A percentile compares a stretch with the other conserved stretches of the same genome.
These are phyloP conservation scores for Colletotrichum lindemuthianum DNA, from an alignment of 2,329 filamentous ascomycete genomes.

Conservation along the genomic window DNA sequence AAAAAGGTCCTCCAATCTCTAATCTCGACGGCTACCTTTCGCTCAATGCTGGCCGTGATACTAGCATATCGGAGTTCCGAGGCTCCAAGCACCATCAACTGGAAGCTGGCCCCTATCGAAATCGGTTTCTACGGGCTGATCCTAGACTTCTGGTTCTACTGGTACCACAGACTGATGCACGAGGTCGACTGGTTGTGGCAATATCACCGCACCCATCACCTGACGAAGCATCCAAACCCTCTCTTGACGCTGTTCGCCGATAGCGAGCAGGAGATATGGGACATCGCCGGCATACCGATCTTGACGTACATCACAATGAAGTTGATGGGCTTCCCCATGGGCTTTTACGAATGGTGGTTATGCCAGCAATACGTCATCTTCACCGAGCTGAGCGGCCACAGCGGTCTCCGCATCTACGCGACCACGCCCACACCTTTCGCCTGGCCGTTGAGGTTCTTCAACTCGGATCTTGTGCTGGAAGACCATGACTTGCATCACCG, in stretches of 20 bases:
- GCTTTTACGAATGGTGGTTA: constrained; percentile 59
- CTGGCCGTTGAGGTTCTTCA: constrained; percentile 46
- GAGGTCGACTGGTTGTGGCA: constrained; percentile 52
- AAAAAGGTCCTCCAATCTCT: constrained; percentile 46
- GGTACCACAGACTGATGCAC: constrained; percentile 55
- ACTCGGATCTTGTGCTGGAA: constrained; percentile 51
- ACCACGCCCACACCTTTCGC: constrained; percentile 47
- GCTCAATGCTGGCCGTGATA: constrained; percentile 47
- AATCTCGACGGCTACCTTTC: constrained; percentile 45
- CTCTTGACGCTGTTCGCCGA: constrained; percentile 54
- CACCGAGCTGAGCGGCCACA: constrained; percentile 51
- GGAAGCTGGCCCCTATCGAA: constrained; percentile 50
- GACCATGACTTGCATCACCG: constrained; percentile 55
- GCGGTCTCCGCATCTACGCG: constrained; percentile 49
- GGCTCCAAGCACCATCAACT: constrained; percentile 42
- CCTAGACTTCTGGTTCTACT: constrained; percentile 57
- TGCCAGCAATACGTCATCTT: constrained; percentile 56
- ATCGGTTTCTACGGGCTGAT: constrained; percentile 53
- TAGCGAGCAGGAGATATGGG: constrained; percentile 52
- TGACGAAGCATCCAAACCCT: constrained; percentile 56
- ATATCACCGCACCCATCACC: constrained; percentile 56
- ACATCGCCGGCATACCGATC: constrained; percentile 53
- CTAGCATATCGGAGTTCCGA: constrained; percentile 41
- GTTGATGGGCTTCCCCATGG: constrained; percentile 50
- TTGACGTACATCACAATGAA: constrained; percentile 50